These are phyloP conservation scores for Crithidia fasciculata DNA, from an alignment of 208 protist genomes.

Conservation along the genomic window DNA sequence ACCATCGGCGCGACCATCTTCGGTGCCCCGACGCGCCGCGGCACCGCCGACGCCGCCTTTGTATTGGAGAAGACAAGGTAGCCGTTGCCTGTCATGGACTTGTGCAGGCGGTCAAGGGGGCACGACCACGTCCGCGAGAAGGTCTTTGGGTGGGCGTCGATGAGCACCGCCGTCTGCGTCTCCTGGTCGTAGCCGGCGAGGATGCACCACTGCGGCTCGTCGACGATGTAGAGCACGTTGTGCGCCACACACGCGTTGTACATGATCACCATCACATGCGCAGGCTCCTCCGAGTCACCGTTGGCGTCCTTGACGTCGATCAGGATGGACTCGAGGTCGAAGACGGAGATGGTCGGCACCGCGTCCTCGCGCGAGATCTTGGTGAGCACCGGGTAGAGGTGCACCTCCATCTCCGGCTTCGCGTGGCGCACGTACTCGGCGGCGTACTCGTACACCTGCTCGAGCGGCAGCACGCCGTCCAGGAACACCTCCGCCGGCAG, in stretches of 20 bases:
- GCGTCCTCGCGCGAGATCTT: slow-evolving; percentile 88
- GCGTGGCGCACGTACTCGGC: slow-evolving; percentile 61
- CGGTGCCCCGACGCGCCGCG: slow-evolving; percentile 59
- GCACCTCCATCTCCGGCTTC: slow-evolving; percentile 49
- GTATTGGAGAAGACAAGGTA: slow-evolving; percentile 88
- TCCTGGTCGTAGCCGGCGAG: slow-evolving; percentile 88
- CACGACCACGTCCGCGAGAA: slow-evolving; percentile 87
- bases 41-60: slow-evolving; percentile 9
- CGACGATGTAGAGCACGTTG: slow-evolving; percentile 84
- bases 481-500: slow-evolving; percentile 83
- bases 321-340: slow-evolving; percentile 87
- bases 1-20: slow-evolving; percentile 60
- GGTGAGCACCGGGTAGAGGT: slow-evolving; percentile 83
- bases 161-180: slow-evolving; percentile 79
- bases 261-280: slow-evolving; percentile 89
- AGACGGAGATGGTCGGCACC: slow-evolving; percentile 89
- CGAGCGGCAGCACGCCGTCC: slow-evolving; percentile 72
- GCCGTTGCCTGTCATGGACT: slow-evolving; percentile 85
- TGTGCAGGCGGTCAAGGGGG: slow-evolving; percentile 86
- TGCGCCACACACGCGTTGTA: slow-evolving; percentile 90
- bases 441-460: slow-evolving; percentile 87
- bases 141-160: slow-evolving; percentile 87
- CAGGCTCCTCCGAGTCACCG: slow-evolving; percentile 67
- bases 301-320: slow-evolving; percentile 79
- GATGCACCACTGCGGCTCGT: slow-evolving; percentile 84